Evolutionary conservation across 768 basidiomycete genomes (phyloP), one percentile per base, ranked within the genome.

Genomic region (Phanerochaete carnosa): DNA sequence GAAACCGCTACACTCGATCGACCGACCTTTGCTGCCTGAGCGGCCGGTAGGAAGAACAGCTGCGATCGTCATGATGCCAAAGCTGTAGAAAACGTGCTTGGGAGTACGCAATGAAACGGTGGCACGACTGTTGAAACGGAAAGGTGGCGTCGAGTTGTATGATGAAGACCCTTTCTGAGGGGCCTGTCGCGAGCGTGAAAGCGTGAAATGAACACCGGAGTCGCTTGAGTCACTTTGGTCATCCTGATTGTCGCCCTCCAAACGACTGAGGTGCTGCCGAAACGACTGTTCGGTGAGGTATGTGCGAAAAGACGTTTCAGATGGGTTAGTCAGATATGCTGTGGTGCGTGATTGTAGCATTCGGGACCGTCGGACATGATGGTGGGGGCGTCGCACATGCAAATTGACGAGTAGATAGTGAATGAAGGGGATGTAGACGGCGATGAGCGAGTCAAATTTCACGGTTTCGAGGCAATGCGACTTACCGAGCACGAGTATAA

Each of bases 251-350:
- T 76, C 77, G 67, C 88, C 88, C 66, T 95, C 89, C 68, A 97
- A 84, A 58, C 88, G 88, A 62, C 86, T 92, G 62, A 98, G 83
- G 73, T 98, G 95, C 58, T 92, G 91, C 55, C 95, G 92, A 73
- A 99, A 98, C 26, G 94, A 95, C 70, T 92, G 92, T 70, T 97
- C 95, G n/a, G 95, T 98, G 66, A 98, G 87, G 76, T 93, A 95
- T 22, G 94, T 81, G 55, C 95, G 87, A 75, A 99, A 98, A 7
- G 94, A 94, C 50, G 87, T 87, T 75, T 98, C 95, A 58, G 89
- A 87, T 25, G 96, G 96, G 74, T 98, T 98, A 33, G 94, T 93
- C 71, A 95, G 84, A 79, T 94, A 94, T 51, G 95, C 96, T 98
- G 77, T 46, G 62, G 47, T 35, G 59, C 37, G 58, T 33, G 52